These are phyloP conservation scores for Pichia kudriavzevii DNA, from an alignment of 1,139 yeast genomes.

Conservation along the genomic window DNA sequence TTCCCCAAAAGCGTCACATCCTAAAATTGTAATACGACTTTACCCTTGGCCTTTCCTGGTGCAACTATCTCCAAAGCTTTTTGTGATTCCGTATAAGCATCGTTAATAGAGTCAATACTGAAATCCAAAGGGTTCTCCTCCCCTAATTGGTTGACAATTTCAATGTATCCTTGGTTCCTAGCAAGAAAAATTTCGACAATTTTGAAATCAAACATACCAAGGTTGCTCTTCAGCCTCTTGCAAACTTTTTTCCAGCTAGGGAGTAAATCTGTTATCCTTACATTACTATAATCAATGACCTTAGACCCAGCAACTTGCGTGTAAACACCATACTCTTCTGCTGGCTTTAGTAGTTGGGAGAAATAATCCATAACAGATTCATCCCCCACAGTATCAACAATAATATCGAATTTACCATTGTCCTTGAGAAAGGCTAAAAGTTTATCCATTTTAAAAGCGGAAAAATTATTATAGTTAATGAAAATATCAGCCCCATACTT, in stretches of 20 bases:
- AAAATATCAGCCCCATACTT: slow-evolving; percentile 18
- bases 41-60: slow-evolving; percentile 51
- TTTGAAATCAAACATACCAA: slow-evolving; percentile 20
- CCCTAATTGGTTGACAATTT: slow-evolving; percentile 29
- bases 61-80: slow-evolving; percentile 42
- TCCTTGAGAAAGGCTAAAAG: slow-evolving; percentile 30
- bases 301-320: slow-evolving; percentile 31
- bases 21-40: slow-evolving; percentile 39
- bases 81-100: slow-evolving; percentile 38
- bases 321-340: slow-evolving; percentile 26
- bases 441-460: slow-evolving; percentile 27
- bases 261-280: slow-evolving; percentile 8
- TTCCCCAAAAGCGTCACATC: no score
- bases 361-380: slow-evolving; percentile 13
- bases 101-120: slow-evolving; percentile 45
- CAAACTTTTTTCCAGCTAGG: slow-evolving; percentile 13
- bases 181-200: slow-evolving; percentile 12
- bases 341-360: slow-evolving; percentile 16
- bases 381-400: slow-evolving; percentile 22
- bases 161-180: slow-evolving; percentile 11
- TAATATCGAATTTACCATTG: slow-evolving; percentile 36
- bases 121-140: slow-evolving; percentile 37
- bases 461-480: slow-evolving; percentile 24
- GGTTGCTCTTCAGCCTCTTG: slow-evolving; percentile 10
- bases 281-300: slow-evolving; percentile 19